Evolutionary conservation across 208 protist genomes (phyloP).

Genomic region (Wallacemonas collosoma): DNA sequence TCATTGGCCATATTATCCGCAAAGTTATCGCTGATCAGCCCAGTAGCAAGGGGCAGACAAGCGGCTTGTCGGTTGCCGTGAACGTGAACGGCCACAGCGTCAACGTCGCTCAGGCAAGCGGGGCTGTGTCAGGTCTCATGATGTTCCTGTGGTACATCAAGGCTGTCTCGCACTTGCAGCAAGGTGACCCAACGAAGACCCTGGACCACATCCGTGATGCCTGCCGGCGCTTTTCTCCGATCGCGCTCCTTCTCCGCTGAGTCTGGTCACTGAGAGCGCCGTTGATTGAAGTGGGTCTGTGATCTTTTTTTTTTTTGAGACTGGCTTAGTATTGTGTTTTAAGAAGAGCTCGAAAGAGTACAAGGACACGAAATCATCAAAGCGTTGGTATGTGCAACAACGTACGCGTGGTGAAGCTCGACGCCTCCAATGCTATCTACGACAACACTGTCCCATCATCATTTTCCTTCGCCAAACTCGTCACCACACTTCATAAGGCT

Average conservation of each 20-base stretch:
- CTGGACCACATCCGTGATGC: slow-evolving; percentile 44
- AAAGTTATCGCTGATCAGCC: slow-evolving; percentile 30
- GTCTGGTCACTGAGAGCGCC: no score
- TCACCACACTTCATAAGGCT: no score
- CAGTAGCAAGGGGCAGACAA: slow-evolving; percentile 9
- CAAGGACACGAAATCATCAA: no score
- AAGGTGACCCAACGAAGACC: slow-evolving; percentile 36
- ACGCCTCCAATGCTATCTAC: no score
- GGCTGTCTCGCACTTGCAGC: slow-evolving; percentile 58
- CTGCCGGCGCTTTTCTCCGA: slow-evolving; percentile 47
- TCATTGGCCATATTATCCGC: slow-evolving; percentile 35
- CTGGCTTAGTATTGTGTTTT: no score
- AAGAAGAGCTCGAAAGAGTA: no score
- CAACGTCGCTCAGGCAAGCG: slow-evolving; percentile 24
- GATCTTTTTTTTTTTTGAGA: no score
- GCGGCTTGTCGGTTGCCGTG: slow-evolving; percentile 18
- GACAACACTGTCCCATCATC: no score
- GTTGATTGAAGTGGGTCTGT: no score
- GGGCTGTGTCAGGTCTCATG: slow-evolving; percentile 39
- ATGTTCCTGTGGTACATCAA: slow-evolving; percentile 66
- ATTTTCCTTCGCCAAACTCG: no score
- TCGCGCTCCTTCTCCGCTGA: slow-evolving; percentile 33
- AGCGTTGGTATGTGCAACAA: no score
- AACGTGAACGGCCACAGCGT: slow-evolving; percentile 25
- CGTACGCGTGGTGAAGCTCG: no score